Evolutionary conservation across 495 filamentous ascomycete species (phyloP), one percentile per base, ranked within the genome.

Genomic region (Lichenothelia convexa): DNA sequence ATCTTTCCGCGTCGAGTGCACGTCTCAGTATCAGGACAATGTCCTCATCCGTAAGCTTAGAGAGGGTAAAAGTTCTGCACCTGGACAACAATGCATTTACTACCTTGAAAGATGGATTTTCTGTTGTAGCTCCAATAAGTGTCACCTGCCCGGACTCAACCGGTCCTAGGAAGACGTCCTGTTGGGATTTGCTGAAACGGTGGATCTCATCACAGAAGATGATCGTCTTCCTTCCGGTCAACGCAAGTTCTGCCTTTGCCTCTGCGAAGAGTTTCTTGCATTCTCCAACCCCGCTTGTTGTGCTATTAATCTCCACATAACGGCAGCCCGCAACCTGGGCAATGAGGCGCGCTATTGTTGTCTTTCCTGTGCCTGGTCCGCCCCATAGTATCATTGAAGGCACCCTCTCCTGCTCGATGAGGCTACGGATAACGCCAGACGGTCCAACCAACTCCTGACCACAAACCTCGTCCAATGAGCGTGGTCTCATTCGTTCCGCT

Each of bases 181-280:
- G 89, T 54, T 97, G 89, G 0, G 74, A 62, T 52, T 93, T 95
- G 33, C 71, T 80, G 61, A 95, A 94, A 3, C 87, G 71, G 54
- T 95, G 87, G 36, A 95, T 92, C 57, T 95, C 87, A 55, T 95
- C 87, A 60, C 87, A 94, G 57, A 95, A 97, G 43, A 97, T 73
- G 45, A 97, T 93, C 3, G 89, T 95, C 57, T 82, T 85, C 21
- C 84, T 65, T 7, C 86, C 86, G 0, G 81, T 91, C 21, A 97
- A 56, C 4, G 63, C 57, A 31, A 91, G 57, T 54, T 97, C 89
- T 48, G 71, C 83, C 43, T 70, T 73, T 3, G 89, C 83, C 46
- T 94, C 85, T 34, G 57, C 56, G 44, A 95, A 94, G 23, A 93
- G 68, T 67, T 91, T 93, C 61, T 94, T 97, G 65, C 71, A 84